Evolutionary conservation across 2,329 filamentous ascomycete species (phyloP).

Genomic region (Kalaharituber pfeilii): DNA sequence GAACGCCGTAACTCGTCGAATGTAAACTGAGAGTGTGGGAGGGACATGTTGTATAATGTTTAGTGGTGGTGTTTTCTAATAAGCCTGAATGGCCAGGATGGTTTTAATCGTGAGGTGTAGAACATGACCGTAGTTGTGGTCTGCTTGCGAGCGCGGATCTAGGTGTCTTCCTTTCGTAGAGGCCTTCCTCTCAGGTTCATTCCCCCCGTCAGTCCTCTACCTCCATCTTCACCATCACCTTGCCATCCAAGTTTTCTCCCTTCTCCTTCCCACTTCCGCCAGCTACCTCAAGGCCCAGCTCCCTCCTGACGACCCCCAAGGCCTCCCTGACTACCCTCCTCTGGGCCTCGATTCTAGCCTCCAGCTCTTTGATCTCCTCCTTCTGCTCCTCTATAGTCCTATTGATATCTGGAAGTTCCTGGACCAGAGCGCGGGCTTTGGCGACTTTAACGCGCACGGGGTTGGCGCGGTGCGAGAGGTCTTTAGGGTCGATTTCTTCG

Average conservation of each 20-base stretch:
- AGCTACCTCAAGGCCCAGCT: slow-evolving; percentile 26
- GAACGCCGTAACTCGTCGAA: no score
- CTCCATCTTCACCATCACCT: not conserved
- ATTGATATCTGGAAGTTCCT: slow-evolving; percentile 51
- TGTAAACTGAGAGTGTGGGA: no score
- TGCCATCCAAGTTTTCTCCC: not conserved
- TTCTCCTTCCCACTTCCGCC: slow-evolving; percentile 27
- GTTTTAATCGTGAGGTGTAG: no score
- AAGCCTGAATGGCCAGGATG: no score
- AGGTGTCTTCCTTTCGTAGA: no score
- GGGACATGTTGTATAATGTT: no score
- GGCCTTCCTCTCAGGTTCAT: not conserved
- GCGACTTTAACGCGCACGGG: slow-evolving; percentile 68
- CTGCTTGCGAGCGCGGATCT: no score
- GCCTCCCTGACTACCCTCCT: slow-evolving; percentile 42
- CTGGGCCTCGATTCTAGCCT: slow-evolving; percentile 46
- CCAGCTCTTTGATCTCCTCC: slow-evolving; percentile 48
- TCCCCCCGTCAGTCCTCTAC: not conserved
- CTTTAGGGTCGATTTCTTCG: slow-evolving; percentile 45
- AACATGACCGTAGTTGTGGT: no score
- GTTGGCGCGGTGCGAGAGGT: slow-evolving; percentile 62
- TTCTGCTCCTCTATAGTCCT: slow-evolving; percentile 51
- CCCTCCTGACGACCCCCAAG: slow-evolving; percentile 32
- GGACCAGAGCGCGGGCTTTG: slow-evolving; percentile 51
- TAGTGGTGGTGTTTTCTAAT: no score